Percentiles rank a stretch among this genome's conserved stretches.
These are phyloP conservation scores for Reutealis trisperma DNA, from an alignment of 345 rosid genomes.

Conservation along the genomic window DNA sequence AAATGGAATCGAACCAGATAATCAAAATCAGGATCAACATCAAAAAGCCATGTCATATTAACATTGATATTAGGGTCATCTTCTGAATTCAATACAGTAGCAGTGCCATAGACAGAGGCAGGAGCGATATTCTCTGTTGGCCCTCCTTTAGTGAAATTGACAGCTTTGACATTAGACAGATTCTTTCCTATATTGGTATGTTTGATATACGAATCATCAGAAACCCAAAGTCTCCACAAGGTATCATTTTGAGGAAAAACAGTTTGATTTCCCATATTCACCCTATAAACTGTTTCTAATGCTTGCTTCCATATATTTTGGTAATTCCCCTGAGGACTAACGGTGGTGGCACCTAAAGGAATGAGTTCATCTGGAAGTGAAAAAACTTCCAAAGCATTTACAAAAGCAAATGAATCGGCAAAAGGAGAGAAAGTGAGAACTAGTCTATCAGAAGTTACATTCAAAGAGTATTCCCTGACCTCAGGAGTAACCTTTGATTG, in stretches of 20 bases:
- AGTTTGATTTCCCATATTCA: slow-evolving; percentile 76
- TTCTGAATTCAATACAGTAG: slow-evolving; percentile 46
- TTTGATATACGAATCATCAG: slow-evolving; percentile 52
- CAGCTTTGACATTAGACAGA: slow-evolving; percentile 43
- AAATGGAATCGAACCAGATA: slow-evolving; percentile 79
- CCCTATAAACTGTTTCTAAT: slow-evolving; percentile 70
- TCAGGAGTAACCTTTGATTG: slow-evolving; percentile 24
- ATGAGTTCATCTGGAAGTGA: slow-evolving; percentile 58
- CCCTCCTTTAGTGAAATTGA: slow-evolving; percentile 42
- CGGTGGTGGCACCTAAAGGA: slow-evolving; percentile 43
- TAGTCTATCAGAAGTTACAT: slow-evolving; percentile 43
- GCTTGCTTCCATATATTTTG: slow-evolving; percentile 41
- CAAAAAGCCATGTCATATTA: slow-evolving; percentile 73
- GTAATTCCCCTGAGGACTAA: slow-evolving; percentile 25
- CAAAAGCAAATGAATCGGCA: slow-evolving; percentile 53
- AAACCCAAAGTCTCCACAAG: slow-evolving; percentile 75
- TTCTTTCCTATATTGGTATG: slow-evolving; percentile 30
- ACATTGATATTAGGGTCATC: slow-evolving; percentile 25
- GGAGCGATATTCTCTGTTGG: slow-evolving; percentile 59
- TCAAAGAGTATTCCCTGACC: slow-evolving; percentile 63
- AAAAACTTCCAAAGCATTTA: slow-evolving; percentile 76
- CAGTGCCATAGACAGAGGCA: slow-evolving; percentile 69
- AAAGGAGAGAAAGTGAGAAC: slow-evolving; percentile 53
- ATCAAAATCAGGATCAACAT: slow-evolving; percentile 63
- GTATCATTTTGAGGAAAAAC: slow-evolving; percentile 57